Conservation (phyloP, 2,329 filamentous ascomycete genomes). For the Ophiostoma populinum region DNA sequence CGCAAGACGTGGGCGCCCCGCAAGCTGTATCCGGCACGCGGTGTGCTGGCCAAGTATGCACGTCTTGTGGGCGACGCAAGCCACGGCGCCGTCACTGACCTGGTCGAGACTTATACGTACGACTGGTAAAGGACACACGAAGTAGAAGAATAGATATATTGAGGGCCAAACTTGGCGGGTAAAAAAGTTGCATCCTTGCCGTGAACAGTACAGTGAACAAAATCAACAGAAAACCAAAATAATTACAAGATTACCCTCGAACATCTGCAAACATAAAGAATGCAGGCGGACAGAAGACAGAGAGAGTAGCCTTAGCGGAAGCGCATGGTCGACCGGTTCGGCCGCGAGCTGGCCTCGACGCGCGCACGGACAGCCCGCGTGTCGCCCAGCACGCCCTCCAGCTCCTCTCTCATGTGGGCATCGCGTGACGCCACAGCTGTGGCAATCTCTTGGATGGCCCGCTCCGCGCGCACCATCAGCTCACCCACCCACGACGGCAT, state of each 20-base stretch:
- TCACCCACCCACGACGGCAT: conserved; percentile 27
- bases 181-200: no score
- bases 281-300: neutral
- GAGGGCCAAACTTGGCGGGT: no score
- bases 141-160: no score
- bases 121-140: no score
- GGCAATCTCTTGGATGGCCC: conserved; percentile 20
- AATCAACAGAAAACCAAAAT: no score
- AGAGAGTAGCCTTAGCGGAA: conserved; percentile 7
- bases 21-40: conserved; percentile 55
- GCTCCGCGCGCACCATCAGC: conserved; percentile 32
- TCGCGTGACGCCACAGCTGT: conserved; percentile 21
- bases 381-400: conserved; percentile 12
- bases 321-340: conserved; percentile 7
- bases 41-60: conserved; percentile 81
- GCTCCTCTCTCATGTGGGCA: conserved; percentile 8
- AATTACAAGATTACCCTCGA: no score
- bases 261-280: neutral
- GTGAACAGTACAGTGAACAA: no score
- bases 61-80: conserved; percentile 77
- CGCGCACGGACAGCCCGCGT: conserved; percentile 11
- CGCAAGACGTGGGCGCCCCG: conserved; percentile 49
- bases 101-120: conserved; percentile 8
- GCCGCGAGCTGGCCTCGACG: conserved; percentile 12
- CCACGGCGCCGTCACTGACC: conserved; percentile 77